These are phyloP conservation scores for Raffaelea arxii DNA, from an alignment of 2,329 filamentous ascomycete genomes.

Conservation along the genomic window DNA sequence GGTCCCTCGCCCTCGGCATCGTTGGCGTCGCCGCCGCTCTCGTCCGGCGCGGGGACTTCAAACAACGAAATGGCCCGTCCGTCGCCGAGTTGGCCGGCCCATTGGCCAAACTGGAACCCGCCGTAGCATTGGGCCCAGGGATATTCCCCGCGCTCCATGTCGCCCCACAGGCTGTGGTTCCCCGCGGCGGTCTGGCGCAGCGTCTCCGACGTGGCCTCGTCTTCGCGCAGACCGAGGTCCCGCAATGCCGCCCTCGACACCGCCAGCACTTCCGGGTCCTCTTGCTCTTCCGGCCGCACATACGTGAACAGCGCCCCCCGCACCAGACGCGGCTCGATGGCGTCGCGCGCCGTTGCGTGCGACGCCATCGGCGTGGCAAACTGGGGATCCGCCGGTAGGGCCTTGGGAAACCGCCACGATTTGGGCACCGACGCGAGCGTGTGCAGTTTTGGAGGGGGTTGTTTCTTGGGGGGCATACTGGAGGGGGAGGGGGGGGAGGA, in stretches of 20 bases:
- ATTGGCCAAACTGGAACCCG: slow-evolving; percentile 70
- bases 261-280: slow-evolving; percentile 68
- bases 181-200: slow-evolving; percentile 74
- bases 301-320: slow-evolving; percentile 81
- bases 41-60: slow-evolving; percentile 66
- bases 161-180: slow-evolving; percentile 72
- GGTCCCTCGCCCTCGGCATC: slow-evolving; percentile 94
- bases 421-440: slow-evolving; percentile 50
- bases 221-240: slow-evolving; percentile 66
- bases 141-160: slow-evolving; percentile 56
- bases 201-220: slow-evolving; percentile 59
- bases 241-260: slow-evolving; percentile 70
- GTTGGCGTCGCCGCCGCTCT: slow-evolving; percentile 58
- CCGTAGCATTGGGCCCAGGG: slow-evolving; percentile 99
- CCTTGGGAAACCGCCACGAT: slow-evolving; percentile 55
- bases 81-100: slow-evolving; percentile 93
- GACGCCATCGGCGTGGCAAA: slow-evolving; percentile 76
- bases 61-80: slow-evolving; percentile 91
- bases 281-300: slow-evolving; percentile 68
- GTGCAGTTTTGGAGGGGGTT: slow-evolving; percentile 2
- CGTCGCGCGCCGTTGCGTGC: slow-evolving; percentile 67
- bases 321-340: slow-evolving; percentile 73
- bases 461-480: background rate
- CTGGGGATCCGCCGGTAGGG: slow-evolving; percentile 63
- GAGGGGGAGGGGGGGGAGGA: background rate